phyloP scores from a whole-genome alignment of 2,329 filamentous ascomycete genomes.

The Chaetomiaceae sp. region DNA sequence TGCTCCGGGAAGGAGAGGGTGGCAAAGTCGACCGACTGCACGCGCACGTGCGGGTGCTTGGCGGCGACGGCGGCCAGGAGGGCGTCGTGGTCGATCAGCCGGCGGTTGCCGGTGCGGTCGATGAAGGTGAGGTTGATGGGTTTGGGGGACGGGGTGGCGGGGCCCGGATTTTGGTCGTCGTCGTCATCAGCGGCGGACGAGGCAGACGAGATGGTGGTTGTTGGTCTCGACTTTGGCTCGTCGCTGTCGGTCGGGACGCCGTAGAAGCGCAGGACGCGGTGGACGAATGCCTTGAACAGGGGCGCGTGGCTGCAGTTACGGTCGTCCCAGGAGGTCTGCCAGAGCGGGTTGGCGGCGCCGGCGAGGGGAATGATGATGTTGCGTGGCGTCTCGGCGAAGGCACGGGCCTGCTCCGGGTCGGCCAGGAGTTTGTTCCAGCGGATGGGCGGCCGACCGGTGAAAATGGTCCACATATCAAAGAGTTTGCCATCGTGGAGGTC shows the following conservation, averaged over 20 bases:
- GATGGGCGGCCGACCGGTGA: slow-evolving; percentile 30
- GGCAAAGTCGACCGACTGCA: slow-evolving; percentile 36
- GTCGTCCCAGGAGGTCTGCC: slow-evolving; percentile 37
- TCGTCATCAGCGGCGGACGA: too few relatives aligned
- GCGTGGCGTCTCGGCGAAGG: slow-evolving; percentile 6
- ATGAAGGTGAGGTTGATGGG: slow-evolving; percentile 33
- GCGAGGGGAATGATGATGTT: slow-evolving; percentile 38
- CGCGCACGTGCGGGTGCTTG: slow-evolving; percentile 26
- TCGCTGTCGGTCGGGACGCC: slow-evolving; percentile 16
- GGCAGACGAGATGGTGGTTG: too few relatives aligned
- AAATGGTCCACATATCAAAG: slow-evolving; percentile 36
- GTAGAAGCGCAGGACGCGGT: slow-evolving; percentile 31
- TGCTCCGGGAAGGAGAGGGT: slow-evolving; percentile 36
- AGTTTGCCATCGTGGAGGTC: slow-evolving; percentile 32
- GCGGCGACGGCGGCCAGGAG: slow-evolving; percentile 28
- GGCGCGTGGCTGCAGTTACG: slow-evolving; percentile 30
- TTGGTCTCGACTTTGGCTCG: too few relatives aligned
- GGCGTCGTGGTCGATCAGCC: slow-evolving; percentile 28
- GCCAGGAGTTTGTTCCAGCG: slow-evolving; percentile 27
- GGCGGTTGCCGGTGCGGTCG: slow-evolving; percentile 31
- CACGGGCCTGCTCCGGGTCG: slow-evolving; percentile 11
- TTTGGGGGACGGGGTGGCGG: not conserved
- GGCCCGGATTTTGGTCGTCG: too few relatives aligned
- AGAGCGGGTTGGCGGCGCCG: slow-evolving; percentile 38
- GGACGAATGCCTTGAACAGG: slow-evolving; percentile 31